These are phyloP conservation scores for Vitellaria paradoxa DNA, from an alignment of 179 eudicot genomes.

Conservation along the genomic window DNA sequence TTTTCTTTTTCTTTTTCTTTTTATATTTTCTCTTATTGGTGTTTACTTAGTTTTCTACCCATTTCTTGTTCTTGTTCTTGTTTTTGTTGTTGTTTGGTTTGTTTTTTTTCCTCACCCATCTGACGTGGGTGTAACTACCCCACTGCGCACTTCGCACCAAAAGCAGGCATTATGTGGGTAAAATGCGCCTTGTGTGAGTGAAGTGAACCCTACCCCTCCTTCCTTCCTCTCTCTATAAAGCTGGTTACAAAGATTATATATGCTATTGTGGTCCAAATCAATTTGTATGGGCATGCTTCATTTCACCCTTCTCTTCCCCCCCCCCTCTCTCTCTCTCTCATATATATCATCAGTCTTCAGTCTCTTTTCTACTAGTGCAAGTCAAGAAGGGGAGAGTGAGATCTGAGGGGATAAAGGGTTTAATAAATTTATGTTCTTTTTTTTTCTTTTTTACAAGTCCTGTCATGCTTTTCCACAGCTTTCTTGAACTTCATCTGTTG, in stretches of 20 bases:
- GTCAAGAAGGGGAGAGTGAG: slow-evolving; percentile 2
- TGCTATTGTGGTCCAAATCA: slow-evolving; percentile 24
- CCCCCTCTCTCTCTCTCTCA: not conserved
- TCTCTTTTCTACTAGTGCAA: not conserved
- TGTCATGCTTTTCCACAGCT: slow-evolving; percentile 89
- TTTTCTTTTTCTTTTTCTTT: not conserved
- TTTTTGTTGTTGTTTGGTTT: not conserved
- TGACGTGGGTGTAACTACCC: slow-evolving; percentile 18
- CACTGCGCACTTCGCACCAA: slow-evolving; percentile 20
- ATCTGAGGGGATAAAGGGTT: slow-evolving; percentile 7
- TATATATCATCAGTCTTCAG: not conserved
- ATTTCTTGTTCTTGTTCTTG: not conserved
- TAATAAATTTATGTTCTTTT: not conserved
- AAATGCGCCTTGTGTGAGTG: slow-evolving; percentile 22
- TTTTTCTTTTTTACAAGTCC: slow-evolving; percentile 28
- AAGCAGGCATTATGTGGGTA: slow-evolving; percentile 26
- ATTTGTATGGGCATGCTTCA: slow-evolving; percentile 19
- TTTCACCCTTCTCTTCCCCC: not conserved
- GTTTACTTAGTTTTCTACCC: no score
- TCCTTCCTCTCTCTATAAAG: slow-evolving; percentile 21
- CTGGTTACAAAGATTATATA: slow-evolving; percentile 16
- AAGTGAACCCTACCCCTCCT: slow-evolving; percentile 11
- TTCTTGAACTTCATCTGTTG: slow-evolving; percentile 72
- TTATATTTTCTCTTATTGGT: not conserved
- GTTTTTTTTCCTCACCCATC: not conserved